Base-by-base conservation (phyloP, 306 rosid species). In the Cucumis cinereus region DNA sequence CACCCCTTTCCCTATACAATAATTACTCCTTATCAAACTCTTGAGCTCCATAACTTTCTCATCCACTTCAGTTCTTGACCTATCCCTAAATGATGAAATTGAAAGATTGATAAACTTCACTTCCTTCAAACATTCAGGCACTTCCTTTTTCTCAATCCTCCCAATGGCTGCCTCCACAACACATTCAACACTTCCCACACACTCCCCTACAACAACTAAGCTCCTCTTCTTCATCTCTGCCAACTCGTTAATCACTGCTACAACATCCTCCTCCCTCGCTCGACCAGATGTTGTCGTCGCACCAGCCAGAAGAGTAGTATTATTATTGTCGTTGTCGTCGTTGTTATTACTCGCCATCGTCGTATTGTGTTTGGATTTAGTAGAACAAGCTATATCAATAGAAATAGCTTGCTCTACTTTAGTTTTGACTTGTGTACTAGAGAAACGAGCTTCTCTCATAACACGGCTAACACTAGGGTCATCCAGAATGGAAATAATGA, bases 401-500 rank as follows among this genome's bases (percentile, higher is more conserved):
- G 98, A 90, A 11, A 92, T 86, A 14, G 96, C 89, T 80, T 95
- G 92, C 61, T 95, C 98, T 15, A 95, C 93, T 78, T 90, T 95
- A 79, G 84, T 92, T 79, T 95, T 95, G 38, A 95, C 98, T 77
- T 89, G 97, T 16, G 92, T 83, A 67, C 99, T 95, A 3, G 85
- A 83, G 62, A 95, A 95, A 1, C 97, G 89, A 10, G 99, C 99
- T 73, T 95, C 99, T 66, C 88, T 84, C 99, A 95, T 95, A 55
- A 95, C 99, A 41, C 99, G 61, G 45, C 99, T 95, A 36, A 95
- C 98, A 61, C 99, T 95, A 13, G 99, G 99, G 76, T 95, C 99
- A 66, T 95, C 98, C 59, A 95, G 77, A 49, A 95, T 92, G 55
- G 99, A 95, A 24, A 95, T 89, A 9, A 90, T 86, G 71, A 95